A percentile compares a stretch with the other conserved stretches of the same genome.
These are phyloP conservation scores for Pachyrhizus erosus DNA, from an alignment of 306 rosid genomes.

Conservation along the genomic window DNA sequence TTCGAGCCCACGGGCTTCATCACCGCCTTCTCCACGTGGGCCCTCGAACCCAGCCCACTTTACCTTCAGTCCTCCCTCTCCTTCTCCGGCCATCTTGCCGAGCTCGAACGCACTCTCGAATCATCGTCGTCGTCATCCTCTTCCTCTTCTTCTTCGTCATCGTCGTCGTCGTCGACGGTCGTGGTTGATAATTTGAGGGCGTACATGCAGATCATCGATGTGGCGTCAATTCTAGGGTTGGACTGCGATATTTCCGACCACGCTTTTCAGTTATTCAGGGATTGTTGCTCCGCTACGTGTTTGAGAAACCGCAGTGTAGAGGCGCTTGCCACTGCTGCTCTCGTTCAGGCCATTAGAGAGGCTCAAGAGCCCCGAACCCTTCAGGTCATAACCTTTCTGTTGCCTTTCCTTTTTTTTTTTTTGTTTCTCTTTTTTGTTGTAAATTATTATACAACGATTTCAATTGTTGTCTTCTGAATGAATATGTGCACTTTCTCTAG, in stretches of 20 bases:
- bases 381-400: constrained; percentile 56
- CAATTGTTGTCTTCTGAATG: neutral
- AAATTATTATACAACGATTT: neutral
- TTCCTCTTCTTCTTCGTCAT: constrained; percentile 51
- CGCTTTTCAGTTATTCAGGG: constrained; percentile 92
- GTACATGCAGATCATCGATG: constrained; percentile 95
- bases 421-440: too few relatives aligned
- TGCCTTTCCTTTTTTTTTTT: too few relatives aligned
- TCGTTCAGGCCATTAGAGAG: constrained; percentile 93
- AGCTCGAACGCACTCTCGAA: constrained; percentile 90
- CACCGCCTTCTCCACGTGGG: constrained; percentile 93
- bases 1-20: constrained; percentile 96
- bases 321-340: constrained; percentile 97
- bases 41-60: constrained; percentile 86
- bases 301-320: constrained; percentile 97
- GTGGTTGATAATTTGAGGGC: constrained; percentile 93
- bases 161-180: constrained; percentile 68
- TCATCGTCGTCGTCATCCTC: constrained; percentile 64
- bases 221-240: constrained; percentile 84
- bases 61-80: constrained; percentile 79
- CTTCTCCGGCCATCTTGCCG: constrained; percentile 96
- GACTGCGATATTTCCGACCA: constrained; percentile 87
- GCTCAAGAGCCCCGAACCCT: constrained; percentile 98
- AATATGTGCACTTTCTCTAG: neutral
- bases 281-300: constrained; percentile 95